Conservation (phyloP, 2,329 filamentous ascomycete species). For the Cladosporium sp. region DNA sequence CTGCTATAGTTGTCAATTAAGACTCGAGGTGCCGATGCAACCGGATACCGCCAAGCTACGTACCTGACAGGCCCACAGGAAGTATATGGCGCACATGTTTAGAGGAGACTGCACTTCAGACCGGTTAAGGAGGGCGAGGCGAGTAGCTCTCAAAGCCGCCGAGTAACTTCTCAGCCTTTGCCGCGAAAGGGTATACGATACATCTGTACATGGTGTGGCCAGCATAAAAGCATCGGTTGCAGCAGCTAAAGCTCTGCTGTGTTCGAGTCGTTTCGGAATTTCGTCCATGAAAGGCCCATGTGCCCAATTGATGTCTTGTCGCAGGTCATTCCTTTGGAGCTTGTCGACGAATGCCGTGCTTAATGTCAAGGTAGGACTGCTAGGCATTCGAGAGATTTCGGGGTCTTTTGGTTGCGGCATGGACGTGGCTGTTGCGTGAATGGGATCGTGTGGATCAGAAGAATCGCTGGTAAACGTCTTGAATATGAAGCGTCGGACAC, state of each 20-base stretch:
- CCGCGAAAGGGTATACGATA: background rate
- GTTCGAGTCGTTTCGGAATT: background rate
- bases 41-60: too few relatives aligned
- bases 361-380: background rate
- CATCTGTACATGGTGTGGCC: background rate
- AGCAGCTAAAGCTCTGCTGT: background rate
- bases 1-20: too few relatives aligned
- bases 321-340: background rate
- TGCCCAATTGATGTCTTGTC: background rate
- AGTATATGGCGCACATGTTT: too few relatives aligned
- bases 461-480: too few relatives aligned
- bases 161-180: background rate
- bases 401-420: too few relatives aligned
- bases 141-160: background rate
- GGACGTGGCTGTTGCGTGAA: too few relatives aligned
- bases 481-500: too few relatives aligned
- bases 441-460: too few relatives aligned
- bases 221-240: constrained; percentile 1
- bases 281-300: constrained; percentile 1
- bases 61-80: too few relatives aligned
- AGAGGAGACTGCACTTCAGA: too few relatives aligned
- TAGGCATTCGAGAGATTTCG: background rate
- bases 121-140: background rate
- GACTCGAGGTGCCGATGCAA: too few relatives aligned
- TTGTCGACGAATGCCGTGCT: background rate